Evolutionary conservation across 768 basidiomycete genomes (phyloP), one percentile per base, ranked within the genome.

Genomic region (Lanmaoa pseudosensibilis): DNA sequence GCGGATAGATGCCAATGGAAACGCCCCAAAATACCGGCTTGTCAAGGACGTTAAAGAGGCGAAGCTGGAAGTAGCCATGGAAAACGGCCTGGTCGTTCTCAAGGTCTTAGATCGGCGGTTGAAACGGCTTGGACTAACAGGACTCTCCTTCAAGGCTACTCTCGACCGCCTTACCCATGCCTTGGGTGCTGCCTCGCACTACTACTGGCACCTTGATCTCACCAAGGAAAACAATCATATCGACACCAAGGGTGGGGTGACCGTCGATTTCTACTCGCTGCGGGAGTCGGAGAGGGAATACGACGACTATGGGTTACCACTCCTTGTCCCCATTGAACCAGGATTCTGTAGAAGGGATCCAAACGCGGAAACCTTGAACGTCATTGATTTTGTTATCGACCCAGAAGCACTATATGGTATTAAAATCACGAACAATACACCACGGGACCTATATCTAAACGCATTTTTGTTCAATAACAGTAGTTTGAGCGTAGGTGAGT

Each of bases 401-500:
- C 65, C 69, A 23, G 8, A 55, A 0, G 68, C 55, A 5, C 38
- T 57, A 3, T 69, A 77, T 15, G 77, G n/a, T 61, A 68, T 52
- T 25, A 34, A 59, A 38, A 50, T 60, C 47, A 59, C 39, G 19
- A 60, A 60, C 27, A 39, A 54, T 21, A 60, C 57, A 4, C 39
- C 38, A 25, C 37, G 27, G 15, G 37, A 43, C 8, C 54, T 79
- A 8, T 79, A 77, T 47, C 63, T 75, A 21, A 75, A 75, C 32
- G 65, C 77, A 5, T 77, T 78, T 59, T 74, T 76, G 52, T 80
- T 79, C 49, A 77, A 79, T 45, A 74, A 74, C 9, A 69, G 65
- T n/a, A 72, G 73, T 50, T 55, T 77, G 38, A 65, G 67, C 2
- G 75, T 79, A 47, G 65, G 74, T 74, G 69, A 41, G 50, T 23